Percentiles rank a stretch among this genome's conserved stretches.
Conservation (phyloP, 257 asterid species). For the Scutellaria galericulata region DNA sequence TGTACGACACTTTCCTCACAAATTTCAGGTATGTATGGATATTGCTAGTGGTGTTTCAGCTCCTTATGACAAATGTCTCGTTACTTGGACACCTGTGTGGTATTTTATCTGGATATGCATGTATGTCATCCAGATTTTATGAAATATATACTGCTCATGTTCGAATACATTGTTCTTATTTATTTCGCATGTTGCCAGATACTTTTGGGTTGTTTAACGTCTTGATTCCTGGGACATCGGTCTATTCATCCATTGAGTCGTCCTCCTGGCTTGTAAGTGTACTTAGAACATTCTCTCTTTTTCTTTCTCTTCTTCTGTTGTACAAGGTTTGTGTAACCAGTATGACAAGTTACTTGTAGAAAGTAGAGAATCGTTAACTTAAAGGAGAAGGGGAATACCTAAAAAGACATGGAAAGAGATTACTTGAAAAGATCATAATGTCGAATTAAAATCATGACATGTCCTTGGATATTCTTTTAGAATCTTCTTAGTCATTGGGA, state of each 20-base stretch:
- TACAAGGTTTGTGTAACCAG: too few relatives aligned
- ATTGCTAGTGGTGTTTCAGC: constrained; percentile 80
- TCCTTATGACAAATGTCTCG: constrained; percentile 85
- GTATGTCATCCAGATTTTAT: constrained; percentile 49
- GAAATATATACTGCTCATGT: constrained; percentile 11
- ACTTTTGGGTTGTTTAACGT: constrained; percentile 51
- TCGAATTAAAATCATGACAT: not conserved
- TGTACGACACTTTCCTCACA: constrained; percentile 9
- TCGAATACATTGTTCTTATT: constrained; percentile 9
- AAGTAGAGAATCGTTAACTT: not conserved
- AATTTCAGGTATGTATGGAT: constrained; percentile 80
- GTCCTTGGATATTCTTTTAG: constrained; percentile 15
- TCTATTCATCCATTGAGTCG: constrained; percentile 61
- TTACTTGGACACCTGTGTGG: constrained; percentile 85
- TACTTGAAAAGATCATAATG: not conserved
- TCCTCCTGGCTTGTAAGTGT: constrained; percentile 59
- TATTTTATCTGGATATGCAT: constrained; percentile 86
- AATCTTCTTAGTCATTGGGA: not conserved
- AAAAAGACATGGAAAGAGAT: not conserved
- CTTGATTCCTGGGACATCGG: constrained; percentile 60
- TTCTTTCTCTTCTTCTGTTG: too few relatives aligned
- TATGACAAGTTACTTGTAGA: not conserved
- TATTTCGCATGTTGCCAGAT: constrained; percentile 45
- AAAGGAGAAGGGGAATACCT: not conserved
- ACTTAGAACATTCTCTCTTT: constrained; percentile 11